Conservation (phyloP, 768 basidiomycete species). For the Lactarius vividus region DNA sequence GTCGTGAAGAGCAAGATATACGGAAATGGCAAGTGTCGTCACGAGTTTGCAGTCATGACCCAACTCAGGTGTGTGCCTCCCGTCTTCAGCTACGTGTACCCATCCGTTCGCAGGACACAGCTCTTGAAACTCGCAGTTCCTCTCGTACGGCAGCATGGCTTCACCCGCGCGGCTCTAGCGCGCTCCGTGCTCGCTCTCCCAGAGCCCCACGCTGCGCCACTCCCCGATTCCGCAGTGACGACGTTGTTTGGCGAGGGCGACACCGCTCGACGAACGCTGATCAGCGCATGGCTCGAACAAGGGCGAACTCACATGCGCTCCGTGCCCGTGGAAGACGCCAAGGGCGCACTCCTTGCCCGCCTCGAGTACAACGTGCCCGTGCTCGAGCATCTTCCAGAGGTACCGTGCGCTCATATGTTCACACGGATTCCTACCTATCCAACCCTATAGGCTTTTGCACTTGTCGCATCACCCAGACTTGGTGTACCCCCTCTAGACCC, state of each 20-base stretch:
- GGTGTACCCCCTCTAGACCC: conserved; percentile 56
- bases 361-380: conserved; percentile 68
- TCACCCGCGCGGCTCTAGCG: conserved; percentile 68
- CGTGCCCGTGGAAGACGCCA: conserved; percentile 37
- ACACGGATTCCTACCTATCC: background rate
- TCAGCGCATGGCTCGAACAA: conserved; percentile 72
- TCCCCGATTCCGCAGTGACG: conserved; percentile 67
- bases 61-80: conserved; percentile 11
- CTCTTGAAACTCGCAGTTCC: conserved; percentile 63
- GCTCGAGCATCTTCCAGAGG: conserved; percentile 64
- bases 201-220: conserved; percentile 50
- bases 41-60: conserved; percentile 4
- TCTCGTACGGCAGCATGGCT: conserved; percentile 64
- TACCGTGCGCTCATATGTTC: conserved; percentile 29
- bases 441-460: conserved; percentile 60
- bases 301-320: conserved; percentile 53
- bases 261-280: conserved; percentile 58
- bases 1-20: background rate
- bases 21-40: conserved; percentile 13
- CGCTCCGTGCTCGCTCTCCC: conserved; percentile 59
- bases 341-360: conserved; percentile 53
- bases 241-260: conserved; percentile 73
- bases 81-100: background rate
- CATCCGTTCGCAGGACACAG: conserved; percentile 22
- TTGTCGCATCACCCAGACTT: conserved; percentile 54